Conservation (phyloP, 139 green algal genomes). For the Asterochloris sp. region DNA sequence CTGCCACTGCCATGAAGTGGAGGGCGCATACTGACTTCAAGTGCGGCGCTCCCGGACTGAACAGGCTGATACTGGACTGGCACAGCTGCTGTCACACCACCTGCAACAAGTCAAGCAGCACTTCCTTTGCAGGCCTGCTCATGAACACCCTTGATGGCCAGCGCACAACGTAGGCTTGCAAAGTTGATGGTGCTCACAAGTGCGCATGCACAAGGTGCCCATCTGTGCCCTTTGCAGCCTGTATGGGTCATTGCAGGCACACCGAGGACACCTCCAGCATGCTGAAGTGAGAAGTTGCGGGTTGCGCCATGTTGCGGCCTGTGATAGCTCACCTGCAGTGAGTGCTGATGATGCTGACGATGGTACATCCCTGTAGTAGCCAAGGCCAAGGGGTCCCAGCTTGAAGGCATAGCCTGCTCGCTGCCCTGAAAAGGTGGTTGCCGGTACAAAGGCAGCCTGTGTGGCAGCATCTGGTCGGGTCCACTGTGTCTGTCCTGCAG, state of each 20-base stretch:
- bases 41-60: not conserved
- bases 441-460: slow-evolving; percentile 16
- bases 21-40: not conserved
- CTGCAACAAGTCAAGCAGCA: not conserved
- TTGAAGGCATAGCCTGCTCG: slow-evolving; percentile 67
- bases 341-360: not conserved
- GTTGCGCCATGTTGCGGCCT: too few relatives aligned
- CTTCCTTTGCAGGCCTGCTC: not conserved
- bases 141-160: too few relatives aligned
- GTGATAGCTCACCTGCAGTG: not conserved
- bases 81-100: not conserved
- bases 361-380: slow-evolving; percentile 49
- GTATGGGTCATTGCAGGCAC: too few relatives aligned
- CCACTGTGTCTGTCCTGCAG: slow-evolving; percentile 49
- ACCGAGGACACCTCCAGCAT: too few relatives aligned
- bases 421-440: slow-evolving; percentile 45
- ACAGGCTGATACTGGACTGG: not conserved
- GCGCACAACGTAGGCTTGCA: too few relatives aligned
- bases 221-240: too few relatives aligned
- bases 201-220: too few relatives aligned
- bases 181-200: too few relatives aligned
- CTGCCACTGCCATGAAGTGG: not conserved
- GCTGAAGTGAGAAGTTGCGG: too few relatives aligned
- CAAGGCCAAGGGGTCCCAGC: slow-evolving; percentile 38
- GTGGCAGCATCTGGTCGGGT: slow-evolving; percentile 23